Evolutionary conservation across 257 asterid genomes (phyloP).

Genomic region (Nicotiana paniculata): DNA sequence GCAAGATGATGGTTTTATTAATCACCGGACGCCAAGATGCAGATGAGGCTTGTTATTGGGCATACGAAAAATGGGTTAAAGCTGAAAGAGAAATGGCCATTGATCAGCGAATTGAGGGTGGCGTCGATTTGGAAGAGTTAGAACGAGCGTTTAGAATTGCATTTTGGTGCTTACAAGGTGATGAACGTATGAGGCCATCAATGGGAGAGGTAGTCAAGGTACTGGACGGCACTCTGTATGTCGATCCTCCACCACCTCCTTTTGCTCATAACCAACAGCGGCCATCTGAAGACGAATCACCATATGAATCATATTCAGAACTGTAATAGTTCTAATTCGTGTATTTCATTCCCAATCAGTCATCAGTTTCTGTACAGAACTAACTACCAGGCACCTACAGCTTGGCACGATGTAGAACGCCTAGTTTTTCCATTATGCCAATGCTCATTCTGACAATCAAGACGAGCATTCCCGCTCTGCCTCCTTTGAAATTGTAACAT

Average conservation of each 20-base stretch:
- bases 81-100: constrained; percentile 14
- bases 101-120: constrained; percentile 24
- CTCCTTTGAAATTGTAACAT: neutral
- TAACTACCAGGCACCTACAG: neutral
- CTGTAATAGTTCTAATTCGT: neutral
- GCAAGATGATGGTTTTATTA: constrained; percentile 23
- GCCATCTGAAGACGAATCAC: constrained; percentile 4
- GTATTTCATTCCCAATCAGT: neutral
- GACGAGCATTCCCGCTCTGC: neutral
- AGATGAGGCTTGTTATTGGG: constrained; percentile 23
- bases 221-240: constrained; percentile 27
- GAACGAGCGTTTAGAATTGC: constrained; percentile 32
- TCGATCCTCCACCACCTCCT: constrained; percentile 32
- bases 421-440: neutral
- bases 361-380: constrained; percentile 4
- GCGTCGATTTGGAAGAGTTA: constrained; percentile 19
- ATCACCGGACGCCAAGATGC: constrained; percentile 26
- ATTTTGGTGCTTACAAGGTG: constrained; percentile 37
- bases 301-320: neutral
- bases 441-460: neutral
- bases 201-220: constrained; percentile 39
- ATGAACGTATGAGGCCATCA: constrained; percentile 34
- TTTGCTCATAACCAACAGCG: neutral
- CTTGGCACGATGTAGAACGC: neutral
- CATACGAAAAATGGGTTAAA: constrained; percentile 20